Evolutionary conservation across 371 early-diverging fungal genomes (phyloP), one percentile per base, ranked within the genome.

Genomic region (Apophysomyces ossiformis): DNA sequence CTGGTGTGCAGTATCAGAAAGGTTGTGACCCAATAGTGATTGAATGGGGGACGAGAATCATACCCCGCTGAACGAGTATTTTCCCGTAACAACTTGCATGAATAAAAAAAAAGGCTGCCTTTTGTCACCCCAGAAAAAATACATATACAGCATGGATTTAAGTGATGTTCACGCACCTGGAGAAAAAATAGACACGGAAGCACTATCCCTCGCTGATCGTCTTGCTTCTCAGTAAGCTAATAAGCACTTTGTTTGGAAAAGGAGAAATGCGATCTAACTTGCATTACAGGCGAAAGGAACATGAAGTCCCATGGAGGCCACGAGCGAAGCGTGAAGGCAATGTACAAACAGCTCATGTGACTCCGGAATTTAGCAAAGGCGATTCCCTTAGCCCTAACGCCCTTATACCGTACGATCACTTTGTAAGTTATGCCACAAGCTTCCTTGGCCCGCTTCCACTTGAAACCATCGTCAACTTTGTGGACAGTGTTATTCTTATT

Each of bases 311-410:
- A 38, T 8, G 15, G 15, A 26, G 35, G 9, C 21, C 18, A 7
- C 36, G 26, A 38, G 13, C 57, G 0, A 38, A 37, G 21, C 63
- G 56, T 16, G 63, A 57, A 46, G 21, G 56, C 35, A 57, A n/a
- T 63, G 56, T 63, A 38, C 63, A 63, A 32, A 63, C 63, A 18
- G 63, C 63, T n/a, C 63, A 63, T 46, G 63, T 63, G 5, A 47
- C 63, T 4, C 57, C 63, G 0, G 35, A 56, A 41, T 56, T 45
- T 36, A 57, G 26, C 21, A 63, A 63, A 63, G 54, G 54, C 7
- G 35, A 50, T 21, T 50, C 54, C 8, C 54, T 50, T 50, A 56
- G 43, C 3, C 54, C 63, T 15, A 13, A 50, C 16, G 63, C 63
- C 37, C 56, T 56, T 18, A 39, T 63, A 12, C 38, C 57, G 13